Percentiles rank a stretch among this genome's conserved stretches.
These are phyloP conservation scores for Elaeis oleifera DNA, from an alignment of 202 grass and related monocot genomes.

Conservation along the genomic window DNA sequence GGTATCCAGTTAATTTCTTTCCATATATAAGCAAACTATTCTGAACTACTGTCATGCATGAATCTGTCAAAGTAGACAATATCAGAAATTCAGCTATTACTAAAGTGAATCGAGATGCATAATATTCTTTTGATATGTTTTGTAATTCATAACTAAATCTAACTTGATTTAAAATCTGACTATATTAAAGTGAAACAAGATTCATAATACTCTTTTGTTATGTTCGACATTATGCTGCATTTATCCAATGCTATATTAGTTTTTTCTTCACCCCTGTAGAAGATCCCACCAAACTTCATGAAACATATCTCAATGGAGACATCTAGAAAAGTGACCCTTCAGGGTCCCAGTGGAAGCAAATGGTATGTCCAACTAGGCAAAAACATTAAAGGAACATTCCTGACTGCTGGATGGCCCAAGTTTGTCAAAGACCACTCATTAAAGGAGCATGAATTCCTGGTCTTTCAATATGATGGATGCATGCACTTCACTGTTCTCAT, in stretches of 20 bases:
- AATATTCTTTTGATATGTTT: too few relatives aligned
- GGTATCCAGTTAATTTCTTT: too few relatives aligned
- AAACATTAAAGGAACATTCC: conserved; percentile 28
- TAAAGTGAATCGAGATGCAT: too few relatives aligned
- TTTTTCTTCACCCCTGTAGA: conserved; percentile 29
- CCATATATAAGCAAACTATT: too few relatives aligned
- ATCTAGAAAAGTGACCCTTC: conserved; percentile 24
- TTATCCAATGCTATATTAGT: not conserved
- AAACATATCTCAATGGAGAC: conserved; percentile 27
- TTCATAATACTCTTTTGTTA: too few relatives aligned
- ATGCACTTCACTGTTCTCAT: conserved; percentile 57
- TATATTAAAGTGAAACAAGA: too few relatives aligned
- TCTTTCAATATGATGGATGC: conserved; percentile 40
- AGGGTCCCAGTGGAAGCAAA: conserved; percentile 31
- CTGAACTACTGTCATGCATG: too few relatives aligned
- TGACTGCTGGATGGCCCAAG: conserved; percentile 52
- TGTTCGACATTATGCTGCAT: not conserved
- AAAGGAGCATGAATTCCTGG: conserved; percentile 54
- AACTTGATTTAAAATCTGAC: too few relatives aligned
- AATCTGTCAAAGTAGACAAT: too few relatives aligned
- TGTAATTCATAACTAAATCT: too few relatives aligned
- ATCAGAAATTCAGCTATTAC: too few relatives aligned
- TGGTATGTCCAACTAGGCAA: conserved; percentile 44
- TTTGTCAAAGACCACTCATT: conserved; percentile 59
- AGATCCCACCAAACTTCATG: conserved; percentile 62